Evolutionary conservation across 2,329 filamentous ascomycete species (phyloP), one percentile per base, ranked within the genome.

Genomic region (Cercospora brassicicola): DNA sequence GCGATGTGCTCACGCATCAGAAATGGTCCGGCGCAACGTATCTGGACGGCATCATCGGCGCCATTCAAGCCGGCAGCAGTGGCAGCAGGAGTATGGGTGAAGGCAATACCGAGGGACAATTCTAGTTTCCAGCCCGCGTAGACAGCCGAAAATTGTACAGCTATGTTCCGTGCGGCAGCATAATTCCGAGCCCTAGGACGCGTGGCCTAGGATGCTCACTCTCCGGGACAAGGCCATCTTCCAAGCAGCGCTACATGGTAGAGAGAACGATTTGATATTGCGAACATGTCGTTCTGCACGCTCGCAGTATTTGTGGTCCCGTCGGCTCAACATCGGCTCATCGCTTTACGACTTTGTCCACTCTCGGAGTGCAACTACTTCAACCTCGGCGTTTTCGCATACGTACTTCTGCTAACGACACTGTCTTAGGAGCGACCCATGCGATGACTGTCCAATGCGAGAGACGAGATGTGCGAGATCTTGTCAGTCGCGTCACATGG

Each of bases 1-100:
- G 93, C 67, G 94, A 97, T 75, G 94, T 97, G n/a, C 83, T 97
- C 71, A 97, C 93, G 45, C 94, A 97, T 79, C 94, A 97, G 84
- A 96, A 95, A 79, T 93, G 91, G 91, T 90, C 88, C 72, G 89
- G 89, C 31, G 89, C 89, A 0, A 81, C 82, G 2, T 90, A 97
- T 78, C 91, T 97, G 73, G 94, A 97, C 79, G 93, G 94, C 2
- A 94, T 97, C 57, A 79, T 97, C 33, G 93, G 93, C 0, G 89
- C 91, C 4, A 96, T 97, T 62, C 93, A 96, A 81, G 96, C 92
- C 75, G 94, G 94, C 23, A 96, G 91, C 81, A 93, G 90, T 66
- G 90, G 91, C 64, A 96, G 88, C 79, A 94, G 89, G 87, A 95
- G 92, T 79, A 97, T 97, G 94, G 94, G 94, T 0, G 91, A 94